Base-by-base conservation (phyloP, 2,329 filamentous ascomycete species). In the Harringtonia lauricola region DNA sequence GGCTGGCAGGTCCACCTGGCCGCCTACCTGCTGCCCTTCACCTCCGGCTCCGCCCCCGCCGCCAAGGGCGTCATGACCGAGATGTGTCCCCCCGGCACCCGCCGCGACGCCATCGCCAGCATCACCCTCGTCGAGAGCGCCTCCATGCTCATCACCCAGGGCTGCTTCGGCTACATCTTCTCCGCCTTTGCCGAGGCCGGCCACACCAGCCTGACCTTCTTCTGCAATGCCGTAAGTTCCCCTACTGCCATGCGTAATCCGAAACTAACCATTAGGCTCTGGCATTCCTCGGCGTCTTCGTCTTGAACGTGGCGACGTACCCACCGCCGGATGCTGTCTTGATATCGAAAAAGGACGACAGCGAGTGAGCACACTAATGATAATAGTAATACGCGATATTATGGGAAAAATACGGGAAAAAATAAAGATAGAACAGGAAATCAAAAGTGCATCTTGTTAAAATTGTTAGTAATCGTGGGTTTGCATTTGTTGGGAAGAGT, bases 31-130 rank as follows among this genome's bases (percentile, higher is more conserved):
- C 64, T 86, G 0, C 81, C 81, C 0, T 73, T 85, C 22, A 79
- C 77, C 0, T 80, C 80, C 0, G 81, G 81, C 0, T 81, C 80
- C 0, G 81, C 79, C 0, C 72, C 79, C 0, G 78, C 81, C 0
- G 78, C 79, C 0, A 86, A 85, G 49, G 81, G 81, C 0, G 77
- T 81, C n/a, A 82, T 85, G 44, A 71, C 82, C 0, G 75, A 82
- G 42, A 81, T 85, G 77, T 78, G 79, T 34, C 64, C 77, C 0
- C 66, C 75, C 2, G 65, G 66, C 1, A 71, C 80, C 41, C 67
- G 80, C 0, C 69, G 73, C 0, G 81, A 86, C 53, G 81, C 81
- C 0, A 61, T 86, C 2, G 76, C 77, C 31, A 79, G 77, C 0
- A 77, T 86, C 9, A 83, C 78, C 0, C 61, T 85, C 0, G 74